Evolutionary conservation across 345 rosid genomes (phyloP).

Genomic region (Boechera retrofracta): DNA sequence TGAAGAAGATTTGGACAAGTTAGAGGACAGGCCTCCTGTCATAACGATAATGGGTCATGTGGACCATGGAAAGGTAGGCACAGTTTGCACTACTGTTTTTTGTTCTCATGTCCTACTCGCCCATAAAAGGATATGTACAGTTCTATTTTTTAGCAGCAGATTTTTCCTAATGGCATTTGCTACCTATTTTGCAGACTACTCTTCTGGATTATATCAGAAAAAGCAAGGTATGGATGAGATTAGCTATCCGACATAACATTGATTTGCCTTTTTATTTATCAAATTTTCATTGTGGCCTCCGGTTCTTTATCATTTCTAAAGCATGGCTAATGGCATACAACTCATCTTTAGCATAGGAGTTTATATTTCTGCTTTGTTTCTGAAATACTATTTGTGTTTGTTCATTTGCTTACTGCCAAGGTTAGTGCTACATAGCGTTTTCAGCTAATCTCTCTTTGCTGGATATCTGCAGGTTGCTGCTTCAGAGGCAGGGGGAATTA

Average conservation of each 20-base stretch:
- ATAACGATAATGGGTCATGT: slow-evolving; percentile 99
- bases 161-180: slow-evolving; percentile 46
- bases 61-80: slow-evolving; percentile 92
- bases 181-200: slow-evolving; percentile 77
- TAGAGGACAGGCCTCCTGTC: slow-evolving; percentile 94
- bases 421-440: slow-evolving; percentile 13
- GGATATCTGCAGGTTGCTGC: slow-evolving; percentile 78
- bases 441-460: slow-evolving; percentile 41
- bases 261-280: slow-evolving; percentile 7
- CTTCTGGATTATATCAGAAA: slow-evolving; percentile 91
- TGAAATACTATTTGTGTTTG: not conserved
- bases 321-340: slow-evolving; percentile 2
- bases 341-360: slow-evolving; percentile 3
- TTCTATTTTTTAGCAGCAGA: slow-evolving; percentile 22
- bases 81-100: not conserved
- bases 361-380: not conserved
- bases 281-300: not conserved
- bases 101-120: slow-evolving; percentile 17
- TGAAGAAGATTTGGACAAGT: slow-evolving; percentile 88
- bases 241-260: slow-evolving; percentile 18
- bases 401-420: slow-evolving; percentile 11
- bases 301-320: slow-evolving; percentile 17
- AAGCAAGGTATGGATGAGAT: slow-evolving; percentile 68
- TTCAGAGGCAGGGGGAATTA: slow-evolving; percentile 97
- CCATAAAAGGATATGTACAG: slow-evolving; percentile 10